phyloP scores from a whole-genome alignment of 2,329 filamentous ascomycete species.

The Penicillium vulpinum region DNA sequence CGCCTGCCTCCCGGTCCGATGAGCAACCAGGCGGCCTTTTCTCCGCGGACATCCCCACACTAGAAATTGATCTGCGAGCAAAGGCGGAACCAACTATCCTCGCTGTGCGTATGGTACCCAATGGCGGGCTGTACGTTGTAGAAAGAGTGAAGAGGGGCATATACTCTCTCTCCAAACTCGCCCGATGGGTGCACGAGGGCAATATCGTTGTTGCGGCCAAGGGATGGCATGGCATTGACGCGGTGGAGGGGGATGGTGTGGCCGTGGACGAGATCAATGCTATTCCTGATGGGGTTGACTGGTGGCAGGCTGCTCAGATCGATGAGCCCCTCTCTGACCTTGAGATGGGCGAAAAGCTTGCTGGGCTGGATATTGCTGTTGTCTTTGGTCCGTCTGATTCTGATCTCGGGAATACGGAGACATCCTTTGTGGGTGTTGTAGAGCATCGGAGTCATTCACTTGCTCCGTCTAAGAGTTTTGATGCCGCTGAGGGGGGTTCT shows the following conservation, averaged over 20 bases:
- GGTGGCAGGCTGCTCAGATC: slow-evolving; percentile 40
- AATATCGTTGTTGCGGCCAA: slow-evolving; percentile 42
- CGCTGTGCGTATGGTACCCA: slow-evolving; percentile 31
- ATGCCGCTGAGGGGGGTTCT: neutral
- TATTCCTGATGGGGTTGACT: slow-evolving; percentile 21
- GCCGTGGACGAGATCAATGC: slow-evolving; percentile 1
- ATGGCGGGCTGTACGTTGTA: slow-evolving; percentile 38
- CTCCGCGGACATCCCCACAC: slow-evolving; percentile 36
- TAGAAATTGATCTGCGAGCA: slow-evolving; percentile 34
- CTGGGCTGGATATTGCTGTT: slow-evolving; percentile 31
- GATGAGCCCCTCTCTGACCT: slow-evolving; percentile 28
- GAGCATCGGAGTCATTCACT: slow-evolving; percentile 19
- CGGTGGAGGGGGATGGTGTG: slow-evolving; percentile 3
- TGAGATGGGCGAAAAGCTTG: slow-evolving; percentile 22
- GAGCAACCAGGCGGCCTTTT: slow-evolving; percentile 41
- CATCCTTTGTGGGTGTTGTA: slow-evolving; percentile 22
- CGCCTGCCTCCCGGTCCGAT: slow-evolving; percentile 25
- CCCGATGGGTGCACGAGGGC: slow-evolving; percentile 36
- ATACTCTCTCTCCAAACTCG: slow-evolving; percentile 42
- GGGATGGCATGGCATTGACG: slow-evolving; percentile 24
- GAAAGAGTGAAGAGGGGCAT: slow-evolving; percentile 43
- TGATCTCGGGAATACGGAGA: slow-evolving; percentile 2
- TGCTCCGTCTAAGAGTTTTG: slow-evolving; percentile 7
- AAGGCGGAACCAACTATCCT: slow-evolving; percentile 33
- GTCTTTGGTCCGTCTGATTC: slow-evolving; percentile 28